A percentile compares a stretch with the other conserved stretches of the same genome.
These are phyloP conservation scores for Aspergillus eucalypticola DNA, from an alignment of 2,329 filamentous ascomycete genomes.

Conservation along the genomic window DNA sequence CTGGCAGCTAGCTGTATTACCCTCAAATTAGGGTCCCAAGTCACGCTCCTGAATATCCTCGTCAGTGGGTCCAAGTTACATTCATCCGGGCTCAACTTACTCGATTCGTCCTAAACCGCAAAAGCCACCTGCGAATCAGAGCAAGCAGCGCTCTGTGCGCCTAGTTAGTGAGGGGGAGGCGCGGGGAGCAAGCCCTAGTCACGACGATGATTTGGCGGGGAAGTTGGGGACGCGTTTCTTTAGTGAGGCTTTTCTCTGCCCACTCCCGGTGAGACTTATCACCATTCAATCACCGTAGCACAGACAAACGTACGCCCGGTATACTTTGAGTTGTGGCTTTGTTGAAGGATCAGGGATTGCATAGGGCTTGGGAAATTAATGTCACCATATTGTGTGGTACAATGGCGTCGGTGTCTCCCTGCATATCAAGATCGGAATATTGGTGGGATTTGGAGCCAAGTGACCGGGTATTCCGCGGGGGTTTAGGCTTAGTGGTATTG, in stretches of 20 bases:
- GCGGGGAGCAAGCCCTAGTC: constrained; percentile 8
- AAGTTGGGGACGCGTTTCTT: constrained; percentile 5
- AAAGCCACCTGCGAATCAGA: constrained; percentile 10
- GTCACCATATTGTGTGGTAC: not conserved
- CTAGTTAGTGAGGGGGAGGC: constrained; percentile 1
- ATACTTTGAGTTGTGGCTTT: not conserved
- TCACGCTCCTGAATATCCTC: constrained; percentile 18
- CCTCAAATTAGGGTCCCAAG: constrained; percentile 4
- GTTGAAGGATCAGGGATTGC: constrained; percentile 3
- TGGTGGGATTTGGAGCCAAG: not conserved
- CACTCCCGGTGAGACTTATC: not conserved
- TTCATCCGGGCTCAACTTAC: constrained; percentile 4
- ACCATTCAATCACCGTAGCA: not conserved
- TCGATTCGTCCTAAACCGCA: not conserved
- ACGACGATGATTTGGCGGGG: constrained; percentile 12
- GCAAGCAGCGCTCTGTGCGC: constrained; percentile 7
- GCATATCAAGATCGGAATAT: not conserved
- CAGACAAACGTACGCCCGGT: not conserved
- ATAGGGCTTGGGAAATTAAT: not conserved
- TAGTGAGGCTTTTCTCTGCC: constrained; percentile 6
- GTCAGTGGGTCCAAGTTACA: constrained; percentile 19
- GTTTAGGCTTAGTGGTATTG: not conserved
- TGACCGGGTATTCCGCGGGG: not conserved
- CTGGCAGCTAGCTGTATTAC: constrained; percentile 3
- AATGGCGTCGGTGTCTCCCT: not conserved